A percentile compares a stretch with the other conserved stretches of the same genome.
Conservation (phyloP, 257 asterid species). For the Nicotiana otophora region DNA sequence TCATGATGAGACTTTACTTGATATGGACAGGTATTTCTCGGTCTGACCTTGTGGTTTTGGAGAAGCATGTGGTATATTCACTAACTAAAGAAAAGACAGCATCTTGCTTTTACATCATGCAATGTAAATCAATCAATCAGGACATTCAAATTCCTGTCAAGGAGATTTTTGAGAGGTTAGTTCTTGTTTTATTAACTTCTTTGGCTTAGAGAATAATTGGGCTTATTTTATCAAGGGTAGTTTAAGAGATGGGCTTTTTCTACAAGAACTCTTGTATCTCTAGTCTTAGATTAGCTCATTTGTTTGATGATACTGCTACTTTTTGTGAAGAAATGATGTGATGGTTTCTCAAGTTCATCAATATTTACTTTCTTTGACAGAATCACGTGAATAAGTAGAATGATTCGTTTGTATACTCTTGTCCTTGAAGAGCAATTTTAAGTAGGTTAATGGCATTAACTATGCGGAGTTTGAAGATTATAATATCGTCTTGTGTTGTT, state of each 20-base stretch:
- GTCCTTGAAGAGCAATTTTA: background rate
- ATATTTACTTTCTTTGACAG: background rate
- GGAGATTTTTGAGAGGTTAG: conserved; percentile 52
- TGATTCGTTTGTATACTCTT: background rate
- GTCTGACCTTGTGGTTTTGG: conserved; percentile 50
- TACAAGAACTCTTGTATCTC: background rate
- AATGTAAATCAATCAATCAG: conserved; percentile 26
- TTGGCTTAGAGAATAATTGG: background rate
- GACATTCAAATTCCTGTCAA: conserved; percentile 31
- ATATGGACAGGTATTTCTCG: conserved; percentile 40
- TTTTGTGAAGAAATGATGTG: background rate
- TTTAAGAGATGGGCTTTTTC: background rate
- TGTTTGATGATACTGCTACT: background rate
- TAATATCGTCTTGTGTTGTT: background rate
- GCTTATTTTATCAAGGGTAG: background rate
- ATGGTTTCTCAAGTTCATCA: background rate
- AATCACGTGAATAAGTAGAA: background rate
- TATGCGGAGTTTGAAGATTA: background rate
- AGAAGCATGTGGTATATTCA: conserved; percentile 50
- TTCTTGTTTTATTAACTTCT: background rate
- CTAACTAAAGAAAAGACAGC: conserved; percentile 50
- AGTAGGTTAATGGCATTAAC: background rate
- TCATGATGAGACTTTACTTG: no score
- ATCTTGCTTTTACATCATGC: conserved; percentile 53
- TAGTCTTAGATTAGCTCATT: background rate